Evolutionary conservation across 179 eudicot genomes (phyloP), one percentile per base, ranked within the genome.

Genomic region (Beta corolliflora): DNA sequence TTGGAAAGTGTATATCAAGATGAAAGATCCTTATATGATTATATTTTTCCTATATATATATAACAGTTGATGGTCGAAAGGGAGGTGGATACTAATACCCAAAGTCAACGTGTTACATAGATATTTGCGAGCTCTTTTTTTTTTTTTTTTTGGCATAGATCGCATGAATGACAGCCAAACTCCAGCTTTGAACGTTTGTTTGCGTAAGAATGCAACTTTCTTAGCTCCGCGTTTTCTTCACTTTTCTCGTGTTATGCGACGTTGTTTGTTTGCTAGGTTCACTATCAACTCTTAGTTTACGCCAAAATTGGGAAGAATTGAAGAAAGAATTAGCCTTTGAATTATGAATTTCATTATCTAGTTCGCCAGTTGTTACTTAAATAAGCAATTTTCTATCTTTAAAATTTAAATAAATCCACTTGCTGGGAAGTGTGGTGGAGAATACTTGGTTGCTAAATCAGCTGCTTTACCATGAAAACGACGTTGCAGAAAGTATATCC

Each of bases 101-200:
- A 25, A 25, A 25, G 29, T 25, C 29, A 25, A 25, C 29, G 29
- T 25, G 29, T 25, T 25, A 25, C 29, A n/a, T n/a, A n/a, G n/a
- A n/a, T n/a, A n/a, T n/a, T n/a, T n/a, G n/a, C n/a, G n/a, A n/a
- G n/a, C 54, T 31, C 29, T 25, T 25, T 25, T 25, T 25, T 25
- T 0, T 25, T 25, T 25, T 25, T 25, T 25, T 25, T 25, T 25
- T 25, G 1, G 64, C 54, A 12, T 25, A 29, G 13, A 61, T 18
- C 69, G 14, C 56, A 59, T 19, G 29, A 56, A 55, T 58, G 66
- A 79, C 81, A 71, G 44, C 77, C 13, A 63, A 58, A 45, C 6
- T 25, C 45, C 77, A 71, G 81, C 70, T 58, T 23, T 59, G 23
- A 5, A 59, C n/a, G 76, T 79, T 31, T 79, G 50, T 60, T 45